Conservation (phyloP, 208 protist genomes). For the Vickermania spadyakhi region DNA sequence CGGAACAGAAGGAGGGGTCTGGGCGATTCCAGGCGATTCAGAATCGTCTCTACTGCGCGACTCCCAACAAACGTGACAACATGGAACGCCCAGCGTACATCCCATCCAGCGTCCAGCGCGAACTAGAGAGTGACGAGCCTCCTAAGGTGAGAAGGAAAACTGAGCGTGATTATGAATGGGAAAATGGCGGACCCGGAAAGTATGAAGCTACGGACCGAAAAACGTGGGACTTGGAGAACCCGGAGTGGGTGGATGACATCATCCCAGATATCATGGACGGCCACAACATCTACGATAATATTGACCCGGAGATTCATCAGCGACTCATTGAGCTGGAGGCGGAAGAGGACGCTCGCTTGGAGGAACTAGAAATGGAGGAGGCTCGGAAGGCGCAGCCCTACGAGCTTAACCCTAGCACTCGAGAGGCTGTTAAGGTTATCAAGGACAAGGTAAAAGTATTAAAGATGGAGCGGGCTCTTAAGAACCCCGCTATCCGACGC, state of each 20-base stretch:
- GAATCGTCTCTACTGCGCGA: conserved; percentile 88
- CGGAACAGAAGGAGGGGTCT: conserved; percentile 92
- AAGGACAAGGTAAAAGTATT: conserved; percentile 85
- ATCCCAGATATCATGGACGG: conserved; percentile 99
- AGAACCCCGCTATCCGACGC: conserved; percentile 82
- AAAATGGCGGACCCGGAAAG: conserved; percentile 89
- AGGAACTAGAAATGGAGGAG: conserved; percentile 91
- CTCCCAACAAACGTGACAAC: conserved; percentile 86
- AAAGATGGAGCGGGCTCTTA: conserved; percentile 86
- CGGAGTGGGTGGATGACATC: conserved; percentile 97
- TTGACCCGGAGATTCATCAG: conserved; percentile 98
- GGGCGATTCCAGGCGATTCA: conserved; percentile 88
- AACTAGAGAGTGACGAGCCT: conserved; percentile 20
- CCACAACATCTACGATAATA: conserved; percentile 99
- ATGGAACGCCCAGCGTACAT: conserved; percentile 59
- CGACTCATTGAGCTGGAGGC: conserved; percentile 87
- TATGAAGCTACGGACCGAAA: conserved; percentile 88
- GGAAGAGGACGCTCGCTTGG: conserved; percentile 87
- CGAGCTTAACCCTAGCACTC: conserved; percentile 56
- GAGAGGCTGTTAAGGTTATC: conserved; percentile 82
- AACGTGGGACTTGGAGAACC: conserved; percentile 88
- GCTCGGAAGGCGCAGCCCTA: conserved; percentile 52
- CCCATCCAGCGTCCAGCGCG: conserved; percentile 62
- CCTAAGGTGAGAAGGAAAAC: conserved; percentile 59
- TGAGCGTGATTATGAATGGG: conserved; percentile 88